Conservation (phyloP, 1,284 basidiomycete genomes). For the Heterobasidion irregulare region DNA sequence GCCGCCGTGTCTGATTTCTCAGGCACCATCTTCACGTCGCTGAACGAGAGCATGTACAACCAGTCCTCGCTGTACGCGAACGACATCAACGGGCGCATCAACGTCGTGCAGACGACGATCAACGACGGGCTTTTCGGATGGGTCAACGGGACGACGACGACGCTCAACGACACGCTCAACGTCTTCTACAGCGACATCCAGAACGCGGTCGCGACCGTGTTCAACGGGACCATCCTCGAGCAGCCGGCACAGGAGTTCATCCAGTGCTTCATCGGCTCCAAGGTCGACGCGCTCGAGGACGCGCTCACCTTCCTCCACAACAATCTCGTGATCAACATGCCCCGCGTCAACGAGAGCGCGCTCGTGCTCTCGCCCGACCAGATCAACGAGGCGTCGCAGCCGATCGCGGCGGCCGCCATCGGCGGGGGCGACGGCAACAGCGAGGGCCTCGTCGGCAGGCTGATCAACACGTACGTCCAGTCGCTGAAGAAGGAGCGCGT, state of each 20-base stretch:
- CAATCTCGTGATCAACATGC: slow-evolving; percentile 76
- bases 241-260: slow-evolving; percentile 82
- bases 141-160: slow-evolving; percentile 88
- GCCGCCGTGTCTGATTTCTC: slow-evolving; percentile 61
- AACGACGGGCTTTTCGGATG: slow-evolving; percentile 88
- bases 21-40: slow-evolving; percentile 59
- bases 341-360: slow-evolving; percentile 62
- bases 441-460: slow-evolving; percentile 61
- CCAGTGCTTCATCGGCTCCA: slow-evolving; percentile 83
- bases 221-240: slow-evolving; percentile 79
- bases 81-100: slow-evolving; percentile 67
- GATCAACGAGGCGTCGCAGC: slow-evolving; percentile 69
- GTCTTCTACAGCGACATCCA: slow-evolving; percentile 72
- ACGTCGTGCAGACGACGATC: slow-evolving; percentile 62
- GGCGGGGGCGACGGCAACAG: slow-evolving; percentile 48
- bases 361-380: slow-evolving; percentile 67
- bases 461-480: slow-evolving; percentile 67
- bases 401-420: slow-evolving; percentile 75
- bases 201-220: slow-evolving; percentile 59
- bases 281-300: slow-evolving; percentile 79
- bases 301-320: slow-evolving; percentile 90
- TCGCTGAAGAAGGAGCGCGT: slow-evolving; percentile 73
- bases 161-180: slow-evolving; percentile 76
- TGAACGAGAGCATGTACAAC: slow-evolving; percentile 77
- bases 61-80: slow-evolving; percentile 73